phyloP scores from a whole-genome alignment of 1,139 yeast species.

The Debaryomycetaceae sp. region DNA sequence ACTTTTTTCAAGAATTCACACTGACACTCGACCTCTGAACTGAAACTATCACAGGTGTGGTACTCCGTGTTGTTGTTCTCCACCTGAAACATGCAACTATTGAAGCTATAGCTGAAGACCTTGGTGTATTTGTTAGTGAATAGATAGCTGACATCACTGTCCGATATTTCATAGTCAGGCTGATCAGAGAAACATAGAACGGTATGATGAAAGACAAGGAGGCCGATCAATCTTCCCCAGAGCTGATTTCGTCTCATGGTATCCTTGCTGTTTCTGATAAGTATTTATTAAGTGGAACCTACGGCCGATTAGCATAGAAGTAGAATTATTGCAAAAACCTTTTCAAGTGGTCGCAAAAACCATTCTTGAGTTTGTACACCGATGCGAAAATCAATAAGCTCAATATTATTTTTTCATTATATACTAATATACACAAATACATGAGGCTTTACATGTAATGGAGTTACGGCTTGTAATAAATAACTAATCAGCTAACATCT shows the following conservation, averaged over 20 bases:
- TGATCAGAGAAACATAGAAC: neutral
- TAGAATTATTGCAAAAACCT: neutral
- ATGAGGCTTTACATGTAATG: neutral
- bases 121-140: conserved; percentile 5
- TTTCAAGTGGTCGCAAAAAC: neutral
- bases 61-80: conserved; percentile 1
- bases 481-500: neutral
- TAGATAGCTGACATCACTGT: neutral
- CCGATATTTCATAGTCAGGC: neutral
- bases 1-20: conserved; percentile 6
- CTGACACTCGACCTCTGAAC: conserved; percentile 1
- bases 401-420: no score
- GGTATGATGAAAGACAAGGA: neutral
- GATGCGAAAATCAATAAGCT: neutral
- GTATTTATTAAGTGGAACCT: neutral
- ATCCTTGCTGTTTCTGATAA: neutral
- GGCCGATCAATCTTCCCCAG: neutral
- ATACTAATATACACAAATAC: neutral
- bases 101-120: conserved; percentile 3
- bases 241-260: neutral
- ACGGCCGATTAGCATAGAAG: neutral
- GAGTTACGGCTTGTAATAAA: neutral
- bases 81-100: conserved; percentile 5
- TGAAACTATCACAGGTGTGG: conserved; percentile 3
- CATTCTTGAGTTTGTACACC: neutral